Evolutionary conservation across 1,284 basidiomycete species (phyloP), one percentile per base, ranked within the genome.

Genomic region (Taiwanofungus camphoratus): DNA sequence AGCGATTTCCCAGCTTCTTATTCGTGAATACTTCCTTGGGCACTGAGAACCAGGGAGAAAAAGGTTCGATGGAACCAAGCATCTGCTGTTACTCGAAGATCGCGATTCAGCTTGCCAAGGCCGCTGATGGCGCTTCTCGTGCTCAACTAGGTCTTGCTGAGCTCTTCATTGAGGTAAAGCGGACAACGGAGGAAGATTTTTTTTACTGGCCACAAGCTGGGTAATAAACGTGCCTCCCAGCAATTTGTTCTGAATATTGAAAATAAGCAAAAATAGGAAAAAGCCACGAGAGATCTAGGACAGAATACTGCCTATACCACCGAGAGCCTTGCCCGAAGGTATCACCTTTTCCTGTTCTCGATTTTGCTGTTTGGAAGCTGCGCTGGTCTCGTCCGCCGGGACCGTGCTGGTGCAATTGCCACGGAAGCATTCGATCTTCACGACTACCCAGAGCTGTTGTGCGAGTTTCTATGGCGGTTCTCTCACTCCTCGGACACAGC

Each of bases 321-420:
- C 0, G 39, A 48, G 23, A 24, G 41, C 8, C 39, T 22, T n/a
- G 34, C 33, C 3, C 31, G 48, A n/a, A 48, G 50, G 31, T 29
- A 44, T 22, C 51, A 48, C 5, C 2, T 5, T 3, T 48, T 31
- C 31, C 42, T 24, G 31, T 45, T 41, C 41, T 48, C 50, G 1
- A 26, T 51, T 11, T 40, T 27, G 7, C 7, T 51, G 9, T 23
- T 26, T 15, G 41, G 44, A 2, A 11, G 16, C 3, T 13, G 1
- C 7, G 39, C 39, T 20, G 46, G 50, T 4, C 13, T 51, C 12
- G 16, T 46, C 11, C 44, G 44, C 18, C 45, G 48, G 45, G 48
- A 51, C 22, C 41, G 46, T 8, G 31, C 44, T 3, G 50, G 50
- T 5, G 37, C 21, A 4, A 38, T 50, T 18, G 48, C 42, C 7